Conservation (phyloP, 345 rosid species). For the Sisymbrium altissimum region DNA sequence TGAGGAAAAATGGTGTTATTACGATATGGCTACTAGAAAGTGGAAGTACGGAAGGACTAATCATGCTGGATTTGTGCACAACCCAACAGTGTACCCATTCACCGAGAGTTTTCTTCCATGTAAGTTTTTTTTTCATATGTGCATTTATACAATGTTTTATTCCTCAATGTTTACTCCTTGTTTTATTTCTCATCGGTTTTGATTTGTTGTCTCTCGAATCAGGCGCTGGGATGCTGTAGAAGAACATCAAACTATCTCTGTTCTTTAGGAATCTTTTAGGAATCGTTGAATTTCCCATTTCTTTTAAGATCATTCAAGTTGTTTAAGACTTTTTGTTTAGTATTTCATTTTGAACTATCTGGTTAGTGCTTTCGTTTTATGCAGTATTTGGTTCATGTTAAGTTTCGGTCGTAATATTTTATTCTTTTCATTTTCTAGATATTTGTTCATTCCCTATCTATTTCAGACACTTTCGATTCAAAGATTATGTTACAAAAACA, state of each 20-base stretch:
- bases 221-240: no score
- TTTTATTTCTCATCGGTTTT: no score
- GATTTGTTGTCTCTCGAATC: no score
- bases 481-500: slow-evolving; percentile 1
- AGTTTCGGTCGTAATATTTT: background rate
- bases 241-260: background rate
- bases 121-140: slow-evolving; percentile 12
- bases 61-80: background rate
- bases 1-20: slow-evolving; percentile 1
- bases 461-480: background rate
- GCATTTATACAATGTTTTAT: background rate
- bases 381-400: background rate
- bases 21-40: background rate
- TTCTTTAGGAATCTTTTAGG: background rate
- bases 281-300: background rate
- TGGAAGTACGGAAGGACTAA: background rate
- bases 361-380: background rate
- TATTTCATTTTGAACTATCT: background rate
- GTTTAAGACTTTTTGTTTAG: no score
- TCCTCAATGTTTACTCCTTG: no score
- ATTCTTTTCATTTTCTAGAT: background rate
- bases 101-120: slow-evolving; percentile 39
- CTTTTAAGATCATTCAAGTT: no score
- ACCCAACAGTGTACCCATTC: slow-evolving; percentile 17
- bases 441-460: background rate